Evolutionary conservation across 2,329 filamentous ascomycete species (phyloP).

Genomic region (Talaromyces sp.): DNA sequence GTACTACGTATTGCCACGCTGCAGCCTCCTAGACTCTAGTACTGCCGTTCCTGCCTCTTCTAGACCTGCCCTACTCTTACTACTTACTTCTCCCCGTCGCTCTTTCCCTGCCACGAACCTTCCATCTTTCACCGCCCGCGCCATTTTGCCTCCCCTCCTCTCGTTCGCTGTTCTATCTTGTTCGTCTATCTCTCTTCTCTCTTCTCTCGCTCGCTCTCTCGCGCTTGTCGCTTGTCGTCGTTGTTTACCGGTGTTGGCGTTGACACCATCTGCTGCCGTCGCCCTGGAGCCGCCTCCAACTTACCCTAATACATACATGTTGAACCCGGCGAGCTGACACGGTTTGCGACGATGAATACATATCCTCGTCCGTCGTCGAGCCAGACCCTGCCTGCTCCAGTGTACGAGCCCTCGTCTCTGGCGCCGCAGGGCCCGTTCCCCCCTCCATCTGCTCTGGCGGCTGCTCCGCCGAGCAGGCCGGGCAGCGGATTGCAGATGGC

Average conservation of each 20-base stretch:
- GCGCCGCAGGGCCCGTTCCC: conserved; percentile 25
- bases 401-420: conserved; percentile 20
- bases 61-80: not conserved
- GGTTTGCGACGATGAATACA: conserved; percentile 10
- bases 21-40: too few species aligned
- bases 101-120: conserved; percentile 1
- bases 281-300: not conserved
- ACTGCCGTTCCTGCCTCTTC: not conserved
- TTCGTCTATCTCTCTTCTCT: not conserved
- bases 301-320: not conserved
- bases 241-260: not conserved
- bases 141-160: conserved; percentile 3
- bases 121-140: not conserved
- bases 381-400: not conserved
- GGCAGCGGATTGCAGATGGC: conserved; percentile 37
- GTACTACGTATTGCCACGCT: not conserved
- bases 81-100: not conserved
- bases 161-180: not conserved
- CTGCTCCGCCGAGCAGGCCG: conserved; percentile 34
- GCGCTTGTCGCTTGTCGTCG: not conserved
- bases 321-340: not conserved
- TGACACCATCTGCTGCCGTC: not conserved
- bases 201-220: not conserved
- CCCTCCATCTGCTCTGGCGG: conserved; percentile 25
- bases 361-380: conserved; percentile 2